phyloP scores from a whole-genome alignment of 495 filamentous ascomycete genomes.

The Neurospora pannonica region DNA sequence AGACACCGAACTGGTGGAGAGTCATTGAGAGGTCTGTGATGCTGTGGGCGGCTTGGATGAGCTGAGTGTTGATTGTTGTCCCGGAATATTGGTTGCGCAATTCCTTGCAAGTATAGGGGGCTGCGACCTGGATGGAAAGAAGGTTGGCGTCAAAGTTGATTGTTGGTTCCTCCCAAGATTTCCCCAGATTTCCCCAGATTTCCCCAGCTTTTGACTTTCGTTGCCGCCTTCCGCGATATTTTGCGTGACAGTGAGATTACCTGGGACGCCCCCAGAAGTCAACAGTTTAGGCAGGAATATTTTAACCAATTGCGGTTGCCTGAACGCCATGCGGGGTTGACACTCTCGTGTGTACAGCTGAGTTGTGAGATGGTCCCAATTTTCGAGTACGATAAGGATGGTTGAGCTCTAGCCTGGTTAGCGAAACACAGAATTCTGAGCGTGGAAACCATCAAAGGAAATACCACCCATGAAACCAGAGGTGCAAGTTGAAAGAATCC shows the following conservation, averaged over 20 bases:
- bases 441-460: not conserved
- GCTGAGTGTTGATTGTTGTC: not conserved
- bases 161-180: not conserved
- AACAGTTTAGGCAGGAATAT: not conserved
- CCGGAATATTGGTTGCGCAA: not conserved
- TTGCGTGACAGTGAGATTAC: not conserved
- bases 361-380: not conserved
- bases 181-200: not conserved
- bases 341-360: not conserved
- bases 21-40: not conserved
- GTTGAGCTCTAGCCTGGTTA: not conserved
- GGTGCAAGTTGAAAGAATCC: not conserved
- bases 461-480: not conserved
- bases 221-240: not conserved
- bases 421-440: not conserved
- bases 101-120: too few relatives aligned
- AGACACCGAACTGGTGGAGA: conserved; percentile 6
- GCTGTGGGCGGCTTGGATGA: not conserved
- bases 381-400: not conserved
- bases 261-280: not conserved
- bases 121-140: not conserved
- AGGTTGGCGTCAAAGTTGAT: not conserved
- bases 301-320: not conserved
- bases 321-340: not conserved
- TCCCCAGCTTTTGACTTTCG: not conserved